Conservation (phyloP, 805 yeast genomes). For the Kazachstania taianensis region DNA sequence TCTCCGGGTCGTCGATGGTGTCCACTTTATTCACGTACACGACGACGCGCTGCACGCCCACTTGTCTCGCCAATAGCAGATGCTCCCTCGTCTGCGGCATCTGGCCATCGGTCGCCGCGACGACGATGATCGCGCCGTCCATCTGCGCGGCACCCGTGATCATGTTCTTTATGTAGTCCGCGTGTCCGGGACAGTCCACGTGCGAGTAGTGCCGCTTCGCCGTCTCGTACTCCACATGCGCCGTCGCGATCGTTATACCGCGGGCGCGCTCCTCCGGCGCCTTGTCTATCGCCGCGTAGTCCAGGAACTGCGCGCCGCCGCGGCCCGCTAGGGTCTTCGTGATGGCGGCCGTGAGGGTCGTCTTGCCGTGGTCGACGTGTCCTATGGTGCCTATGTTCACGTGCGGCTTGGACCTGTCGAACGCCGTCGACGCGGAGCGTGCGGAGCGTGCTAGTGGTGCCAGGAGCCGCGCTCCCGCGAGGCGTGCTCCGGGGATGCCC, state of each 20-base stretch:
- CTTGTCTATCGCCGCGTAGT: slow-evolving; percentile 86
- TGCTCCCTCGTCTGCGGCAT: slow-evolving; percentile 99
- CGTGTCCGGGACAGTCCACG: slow-evolving; percentile 98
- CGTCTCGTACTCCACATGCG: slow-evolving; percentile 96
- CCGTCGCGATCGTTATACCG: slow-evolving; percentile 97
- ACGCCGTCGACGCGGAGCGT: slow-evolving; percentile 38
- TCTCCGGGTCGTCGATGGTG: slow-evolving; percentile 95
- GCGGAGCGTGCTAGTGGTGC: background rate
- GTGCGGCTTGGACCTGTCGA: slow-evolving; percentile 93
- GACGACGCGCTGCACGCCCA: slow-evolving; percentile 95
- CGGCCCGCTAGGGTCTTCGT: slow-evolving; percentile 81
- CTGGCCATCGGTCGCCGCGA: slow-evolving; percentile 98
- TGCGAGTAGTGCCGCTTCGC: slow-evolving; percentile 93
- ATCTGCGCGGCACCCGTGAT: slow-evolving; percentile 99
- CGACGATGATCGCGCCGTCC: slow-evolving; percentile 99
- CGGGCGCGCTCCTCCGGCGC: slow-evolving; percentile 99
- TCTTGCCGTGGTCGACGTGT: slow-evolving; percentile 98
- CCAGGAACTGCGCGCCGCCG: slow-evolving; percentile 91
- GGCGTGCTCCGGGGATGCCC: background rate
- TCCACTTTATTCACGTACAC: slow-evolving; percentile 98
- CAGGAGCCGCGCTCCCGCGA: background rate
- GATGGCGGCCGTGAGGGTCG: slow-evolving; percentile 96
- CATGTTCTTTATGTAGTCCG: slow-evolving; percentile 98
- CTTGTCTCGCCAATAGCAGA: slow-evolving; percentile 95
- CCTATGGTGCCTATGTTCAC: slow-evolving; percentile 97